Conservation (phyloP, 768 basidiomycete genomes). For the Suillus decipiens region DNA sequence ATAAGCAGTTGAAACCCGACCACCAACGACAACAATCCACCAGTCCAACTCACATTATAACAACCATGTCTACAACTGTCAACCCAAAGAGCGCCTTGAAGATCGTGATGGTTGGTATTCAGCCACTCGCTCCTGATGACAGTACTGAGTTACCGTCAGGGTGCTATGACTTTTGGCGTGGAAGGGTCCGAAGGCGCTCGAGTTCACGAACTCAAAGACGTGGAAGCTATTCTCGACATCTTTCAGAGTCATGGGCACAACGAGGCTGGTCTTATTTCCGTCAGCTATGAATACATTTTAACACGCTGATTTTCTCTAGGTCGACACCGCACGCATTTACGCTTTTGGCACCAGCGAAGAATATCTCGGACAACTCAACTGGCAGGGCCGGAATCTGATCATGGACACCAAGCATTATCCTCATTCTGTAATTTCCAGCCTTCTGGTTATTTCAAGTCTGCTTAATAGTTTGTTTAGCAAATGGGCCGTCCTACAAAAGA, state of each 20-base stretch:
- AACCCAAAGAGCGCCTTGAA: conserved; percentile 45
- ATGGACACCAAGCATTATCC: conserved; percentile 65
- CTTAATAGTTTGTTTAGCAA: conserved; percentile 1
- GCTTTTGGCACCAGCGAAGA: conserved; percentile 35
- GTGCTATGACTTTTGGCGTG: conserved; percentile 58
- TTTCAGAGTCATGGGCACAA: conserved; percentile 58
- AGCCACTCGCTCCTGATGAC: not conserved
- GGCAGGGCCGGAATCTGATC: conserved; percentile 50
- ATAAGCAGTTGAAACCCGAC: not conserved
- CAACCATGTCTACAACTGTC: conserved; percentile 24
- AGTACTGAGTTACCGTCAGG: conserved; percentile 31
- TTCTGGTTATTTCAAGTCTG: not conserved
- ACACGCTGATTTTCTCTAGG: conserved; percentile 12
- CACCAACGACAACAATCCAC: not conserved
- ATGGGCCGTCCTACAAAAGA: not conserved
- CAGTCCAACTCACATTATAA: not conserved
- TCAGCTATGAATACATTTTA: not conserved
- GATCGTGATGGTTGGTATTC: conserved; percentile 48
- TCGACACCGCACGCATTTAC: conserved; percentile 33
- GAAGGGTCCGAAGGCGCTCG: conserved; percentile 49
- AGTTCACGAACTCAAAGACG: conserved; percentile 48
- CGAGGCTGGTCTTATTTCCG: conserved; percentile 37
- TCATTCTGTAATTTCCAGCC: conserved; percentile 20
- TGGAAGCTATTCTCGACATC: conserved; percentile 53
- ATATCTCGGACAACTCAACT: conserved; percentile 51